Percentiles rank a stretch among this genome's conserved stretches.
These are phyloP conservation scores for Trichoderma citrinoviride DNA, from an alignment of 2,329 filamentous ascomycete genomes.

Conservation along the genomic window DNA sequence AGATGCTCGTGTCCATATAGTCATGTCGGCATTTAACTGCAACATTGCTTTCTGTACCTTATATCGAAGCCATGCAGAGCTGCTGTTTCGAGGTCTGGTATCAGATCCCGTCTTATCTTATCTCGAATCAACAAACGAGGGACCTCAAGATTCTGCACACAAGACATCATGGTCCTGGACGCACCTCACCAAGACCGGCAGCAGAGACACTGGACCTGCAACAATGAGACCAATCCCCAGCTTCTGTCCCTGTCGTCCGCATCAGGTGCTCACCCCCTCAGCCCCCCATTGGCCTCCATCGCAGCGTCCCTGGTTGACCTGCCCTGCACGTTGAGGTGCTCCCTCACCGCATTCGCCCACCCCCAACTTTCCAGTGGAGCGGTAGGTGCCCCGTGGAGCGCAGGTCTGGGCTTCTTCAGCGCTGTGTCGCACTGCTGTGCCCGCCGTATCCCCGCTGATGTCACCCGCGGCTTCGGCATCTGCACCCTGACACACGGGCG, in stretches of 20 bases:
- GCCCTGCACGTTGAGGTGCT: conserved; percentile 3
- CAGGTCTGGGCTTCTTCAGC: background rate
- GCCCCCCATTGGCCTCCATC: conserved; percentile 7
- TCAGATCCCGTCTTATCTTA: too few species aligned
- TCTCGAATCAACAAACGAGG: too few species aligned
- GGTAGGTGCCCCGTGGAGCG: background rate
- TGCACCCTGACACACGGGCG: background rate
- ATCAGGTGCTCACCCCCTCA: conserved; percentile 1
- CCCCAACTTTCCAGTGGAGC: conserved; percentile 5
- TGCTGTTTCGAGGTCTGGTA: too few species aligned
- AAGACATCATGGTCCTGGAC: too few species aligned
- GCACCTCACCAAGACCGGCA: conserved; percentile 6
- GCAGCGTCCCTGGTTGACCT: background rate
- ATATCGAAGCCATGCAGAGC: too few species aligned
- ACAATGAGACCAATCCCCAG: background rate
- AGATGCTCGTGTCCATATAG: too few species aligned
- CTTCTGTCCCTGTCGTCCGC: background rate
- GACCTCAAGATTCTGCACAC: too few species aligned
- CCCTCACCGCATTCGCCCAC: conserved; percentile 6
- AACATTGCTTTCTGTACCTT: too few species aligned
- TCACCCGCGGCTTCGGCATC: conserved; percentile 18
- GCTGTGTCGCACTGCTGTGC: conserved; percentile 9
- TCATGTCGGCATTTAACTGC: too few species aligned
- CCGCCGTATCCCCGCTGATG: conserved; percentile 15
- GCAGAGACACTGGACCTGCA: background rate